These are phyloP conservation scores for Yamadazyma spencermartinsiae DNA, from an alignment of 1,139 yeast species.

Conservation along the genomic window DNA sequence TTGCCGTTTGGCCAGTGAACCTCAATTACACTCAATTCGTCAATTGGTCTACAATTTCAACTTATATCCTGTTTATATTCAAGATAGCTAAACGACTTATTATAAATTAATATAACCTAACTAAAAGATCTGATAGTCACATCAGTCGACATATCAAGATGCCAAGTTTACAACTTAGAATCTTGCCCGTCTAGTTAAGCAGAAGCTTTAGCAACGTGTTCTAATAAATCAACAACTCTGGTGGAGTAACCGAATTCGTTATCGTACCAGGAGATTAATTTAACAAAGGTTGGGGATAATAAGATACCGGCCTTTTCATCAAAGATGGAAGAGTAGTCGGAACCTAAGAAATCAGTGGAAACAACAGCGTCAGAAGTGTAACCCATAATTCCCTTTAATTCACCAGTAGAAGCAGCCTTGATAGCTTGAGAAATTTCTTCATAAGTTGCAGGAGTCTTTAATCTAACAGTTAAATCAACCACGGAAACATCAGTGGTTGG, in stretches of 20 bases:
- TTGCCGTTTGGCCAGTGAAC: no score
- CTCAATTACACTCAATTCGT: no score
- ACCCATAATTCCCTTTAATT: constrained; percentile 73
- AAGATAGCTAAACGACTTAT: constrained; percentile 4
- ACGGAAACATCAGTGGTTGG: constrained; percentile 88
- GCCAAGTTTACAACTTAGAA: constrained; percentile 4
- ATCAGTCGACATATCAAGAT: constrained; percentile 2
- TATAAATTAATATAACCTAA: constrained; percentile 9
- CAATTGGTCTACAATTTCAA: no score
- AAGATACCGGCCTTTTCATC: constrained; percentile 86
- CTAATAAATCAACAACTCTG: constrained; percentile 84
- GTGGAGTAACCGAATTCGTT: constrained; percentile 91
- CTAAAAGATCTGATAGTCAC: constrained; percentile 10
- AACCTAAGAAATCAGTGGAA: constrained; percentile 80
- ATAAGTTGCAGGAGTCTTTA: constrained; percentile 68
- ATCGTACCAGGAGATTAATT: constrained; percentile 88
- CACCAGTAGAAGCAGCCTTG: constrained; percentile 69
- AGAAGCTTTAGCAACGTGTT: constrained; percentile 61
- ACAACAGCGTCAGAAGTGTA: constrained; percentile 89
- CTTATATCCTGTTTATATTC: no score
- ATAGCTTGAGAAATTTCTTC: constrained; percentile 73
- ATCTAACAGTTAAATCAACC: constrained; percentile 48
- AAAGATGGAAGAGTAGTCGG: constrained; percentile 76
- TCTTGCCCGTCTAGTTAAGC: constrained; percentile 24
- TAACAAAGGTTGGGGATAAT: constrained; percentile 79